Percentiles rank a stretch among this genome's conserved stretches.
These are phyloP conservation scores for Xerocomus minutiporus DNA, from an alignment of 1,284 basidiomycete genomes.

Conservation along the genomic window DNA sequence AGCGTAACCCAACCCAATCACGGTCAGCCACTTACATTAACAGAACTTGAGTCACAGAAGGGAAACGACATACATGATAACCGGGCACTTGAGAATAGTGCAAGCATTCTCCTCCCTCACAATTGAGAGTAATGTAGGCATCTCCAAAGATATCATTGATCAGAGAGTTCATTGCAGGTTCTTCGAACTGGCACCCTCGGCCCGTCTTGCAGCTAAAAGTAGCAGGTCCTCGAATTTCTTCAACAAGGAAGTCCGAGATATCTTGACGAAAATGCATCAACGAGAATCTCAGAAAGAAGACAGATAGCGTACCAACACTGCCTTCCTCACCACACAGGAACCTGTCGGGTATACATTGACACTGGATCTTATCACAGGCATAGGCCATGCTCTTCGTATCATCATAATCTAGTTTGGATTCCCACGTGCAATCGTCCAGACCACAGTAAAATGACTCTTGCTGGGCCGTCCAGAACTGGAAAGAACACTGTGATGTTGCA, in stretches of 20 bases:
- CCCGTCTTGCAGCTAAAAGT: constrained; percentile 80
- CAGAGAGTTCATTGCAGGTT: constrained; percentile 93
- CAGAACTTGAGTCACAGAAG: background rate
- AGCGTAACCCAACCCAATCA: background rate
- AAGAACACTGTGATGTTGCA: constrained; percentile 64
- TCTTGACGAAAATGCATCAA: constrained; percentile 45
- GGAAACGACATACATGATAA: constrained; percentile 56
- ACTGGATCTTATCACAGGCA: constrained; percentile 78
- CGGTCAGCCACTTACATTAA: background rate
- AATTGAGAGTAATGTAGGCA: constrained; percentile 81
- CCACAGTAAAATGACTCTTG: constrained; percentile 96
- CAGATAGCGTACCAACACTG: constrained; percentile 70
- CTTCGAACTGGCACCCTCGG: constrained; percentile 81
- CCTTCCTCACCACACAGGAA: constrained; percentile 97
- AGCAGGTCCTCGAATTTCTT: constrained; percentile 90
- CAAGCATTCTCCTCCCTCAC: constrained; percentile 89
- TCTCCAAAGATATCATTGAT: constrained; percentile 95
- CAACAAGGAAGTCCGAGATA: constrained; percentile 87
- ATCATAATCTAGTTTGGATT: constrained; percentile 52
- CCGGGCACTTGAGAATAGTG: constrained; percentile 94
- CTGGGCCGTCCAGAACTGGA: constrained; percentile 96
- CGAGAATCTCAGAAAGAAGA: background rate
- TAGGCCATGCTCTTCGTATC: constrained; percentile 74
- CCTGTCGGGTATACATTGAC: constrained; percentile 85
- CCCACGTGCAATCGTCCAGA: constrained; percentile 62